Evolutionary conservation across 129 eudicot genomes (phyloP).

Genomic region (Cynara cardunculus): DNA sequence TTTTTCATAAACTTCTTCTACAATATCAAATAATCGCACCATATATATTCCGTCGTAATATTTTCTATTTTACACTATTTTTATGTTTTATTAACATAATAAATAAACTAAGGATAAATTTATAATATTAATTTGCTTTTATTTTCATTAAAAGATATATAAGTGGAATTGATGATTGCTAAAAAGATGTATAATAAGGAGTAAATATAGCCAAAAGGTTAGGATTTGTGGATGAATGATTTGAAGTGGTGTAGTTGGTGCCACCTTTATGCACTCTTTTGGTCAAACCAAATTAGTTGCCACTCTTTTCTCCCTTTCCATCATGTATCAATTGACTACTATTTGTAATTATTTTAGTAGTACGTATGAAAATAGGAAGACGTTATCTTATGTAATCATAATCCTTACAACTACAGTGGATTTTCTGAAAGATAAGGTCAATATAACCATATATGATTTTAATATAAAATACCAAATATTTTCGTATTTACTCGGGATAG

Average conservation of each 20-base stretch:
- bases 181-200: conserved; percentile 14
- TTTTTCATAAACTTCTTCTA: no score
- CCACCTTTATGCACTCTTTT: conserved; percentile 24
- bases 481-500: no score
- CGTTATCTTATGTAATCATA: not conserved
- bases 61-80: not conserved
- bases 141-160: not conserved
- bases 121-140: not conserved
- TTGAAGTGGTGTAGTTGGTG: conserved; percentile 23
- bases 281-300: conserved; percentile 23
- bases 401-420: not conserved
- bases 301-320: conserved; percentile 11
- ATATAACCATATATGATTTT: no score
- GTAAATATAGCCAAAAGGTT: not conserved
- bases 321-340: not conserved
- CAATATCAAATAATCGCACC: no score
- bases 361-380: not conserved
- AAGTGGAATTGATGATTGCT: conserved; percentile 17
- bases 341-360: not conserved
- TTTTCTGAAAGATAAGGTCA: not conserved
- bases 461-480: no score
- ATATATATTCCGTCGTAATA: not conserved
- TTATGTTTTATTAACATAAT: not conserved
- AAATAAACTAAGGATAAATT: not conserved
- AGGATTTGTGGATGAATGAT: conserved; percentile 12